Percentiles rank a stretch among this genome's conserved stretches.
Conservation (phyloP, 2,329 filamentous ascomycete genomes). For the Malbranchea zuffiana region DNA sequence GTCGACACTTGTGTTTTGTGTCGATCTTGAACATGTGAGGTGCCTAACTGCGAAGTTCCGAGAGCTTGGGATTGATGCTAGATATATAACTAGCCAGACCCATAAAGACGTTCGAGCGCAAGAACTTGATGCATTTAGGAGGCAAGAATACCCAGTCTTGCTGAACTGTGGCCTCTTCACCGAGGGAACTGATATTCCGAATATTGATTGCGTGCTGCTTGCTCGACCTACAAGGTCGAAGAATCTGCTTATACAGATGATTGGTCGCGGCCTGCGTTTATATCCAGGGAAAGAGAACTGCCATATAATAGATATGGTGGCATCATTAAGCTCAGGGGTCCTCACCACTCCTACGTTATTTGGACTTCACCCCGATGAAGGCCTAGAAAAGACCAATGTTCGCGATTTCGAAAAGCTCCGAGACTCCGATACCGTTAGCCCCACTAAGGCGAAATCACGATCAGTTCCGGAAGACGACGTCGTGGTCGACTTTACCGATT, state of each 20-base stretch:
- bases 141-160: conserved; percentile 69
- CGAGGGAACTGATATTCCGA: conserved; percentile 94
- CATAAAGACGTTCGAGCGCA: conserved; percentile 55
- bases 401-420: conserved; percentile 49
- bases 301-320: conserved; percentile 93
- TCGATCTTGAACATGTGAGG: conserved; percentile 72
- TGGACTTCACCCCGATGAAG: conserved; percentile 71
- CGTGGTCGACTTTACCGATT: conserved; percentile 72
- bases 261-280: conserved; percentile 82
- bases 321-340: conserved; percentile 70
- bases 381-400: conserved; percentile 57
- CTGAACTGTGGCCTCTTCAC: conserved; percentile 95
- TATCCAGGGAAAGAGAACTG: conserved; percentile 74
- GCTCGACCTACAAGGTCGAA: conserved; percentile 80
- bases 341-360: conserved; percentile 87
- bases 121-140: conserved; percentile 64
- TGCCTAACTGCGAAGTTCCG: conserved; percentile 68
- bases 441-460: conserved; percentile 14
- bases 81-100: conserved; percentile 77
- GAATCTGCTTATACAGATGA: conserved; percentile 96
- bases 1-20: conserved; percentile 89
- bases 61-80: conserved; percentile 65
- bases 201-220: conserved; percentile 85
- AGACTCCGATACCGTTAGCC: conserved; percentile 19
- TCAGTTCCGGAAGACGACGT: conserved; percentile 23